Conservation (phyloP, 306 rosid species). For the Medicago lupulina region DNA sequence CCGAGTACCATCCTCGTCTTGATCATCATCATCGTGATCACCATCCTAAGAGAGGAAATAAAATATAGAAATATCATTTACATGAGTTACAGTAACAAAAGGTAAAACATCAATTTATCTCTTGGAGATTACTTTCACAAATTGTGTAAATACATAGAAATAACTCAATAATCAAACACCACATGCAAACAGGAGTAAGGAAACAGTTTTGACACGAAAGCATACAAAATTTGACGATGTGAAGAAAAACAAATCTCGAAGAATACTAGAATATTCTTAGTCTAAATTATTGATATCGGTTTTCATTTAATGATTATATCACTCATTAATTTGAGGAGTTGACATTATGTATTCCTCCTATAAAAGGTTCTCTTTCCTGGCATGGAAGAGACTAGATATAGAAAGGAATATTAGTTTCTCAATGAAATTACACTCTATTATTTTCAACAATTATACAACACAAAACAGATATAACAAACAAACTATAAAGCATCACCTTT, state of each 20-base stretch:
- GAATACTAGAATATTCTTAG: not conserved
- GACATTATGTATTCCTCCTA: not conserved
- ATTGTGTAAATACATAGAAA: conserved; percentile 23
- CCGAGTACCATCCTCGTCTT: conserved; percentile 79
- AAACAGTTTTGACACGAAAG: conserved; percentile 17
- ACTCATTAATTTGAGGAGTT: not conserved
- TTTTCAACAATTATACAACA: not conserved
- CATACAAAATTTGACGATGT: not conserved
- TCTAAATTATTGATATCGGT: not conserved
- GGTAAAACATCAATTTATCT: not conserved
- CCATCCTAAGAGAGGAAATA: conserved; percentile 69
- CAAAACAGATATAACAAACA: conserved; percentile 20
- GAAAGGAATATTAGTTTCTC: not conserved
- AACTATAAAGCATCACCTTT: not conserved
- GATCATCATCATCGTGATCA: conserved; percentile 79
- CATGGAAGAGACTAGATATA: not conserved
- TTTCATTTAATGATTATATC: not conserved
- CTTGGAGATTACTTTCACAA: conserved; percentile 1
- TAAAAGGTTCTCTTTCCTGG: not conserved
- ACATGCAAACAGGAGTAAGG: not conserved
- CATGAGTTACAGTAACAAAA: conserved; percentile 31
- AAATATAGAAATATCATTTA: conserved; percentile 27
- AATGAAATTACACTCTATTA: not conserved
- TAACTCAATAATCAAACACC: conserved; percentile 27
- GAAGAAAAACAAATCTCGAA: not conserved